Percentiles rank a stretch among this genome's conserved stretches.
Conservation (phyloP, 768 basidiomycete genomes). For the Mrakia gelida region DNA sequence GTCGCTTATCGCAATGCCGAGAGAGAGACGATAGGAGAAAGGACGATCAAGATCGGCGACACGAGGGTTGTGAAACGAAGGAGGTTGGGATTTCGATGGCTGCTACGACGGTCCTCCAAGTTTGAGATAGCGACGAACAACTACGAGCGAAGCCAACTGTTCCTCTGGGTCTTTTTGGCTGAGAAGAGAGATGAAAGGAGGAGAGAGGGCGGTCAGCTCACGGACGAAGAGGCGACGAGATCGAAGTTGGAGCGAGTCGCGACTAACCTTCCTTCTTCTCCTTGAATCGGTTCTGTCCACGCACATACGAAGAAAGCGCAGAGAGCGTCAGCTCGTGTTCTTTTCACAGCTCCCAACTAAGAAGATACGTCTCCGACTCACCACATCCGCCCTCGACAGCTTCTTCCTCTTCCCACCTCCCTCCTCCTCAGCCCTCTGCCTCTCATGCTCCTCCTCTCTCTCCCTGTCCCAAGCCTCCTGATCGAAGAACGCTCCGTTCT, state of each 20-base stretch:
- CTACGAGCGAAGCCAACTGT: conserved; percentile 17
- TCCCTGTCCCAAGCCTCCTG: conserved; percentile 28
- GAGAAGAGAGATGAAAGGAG: neutral
- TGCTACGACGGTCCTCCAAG: too few relatives aligned
- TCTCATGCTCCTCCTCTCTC: conserved; percentile 22
- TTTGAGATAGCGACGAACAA: neutral
- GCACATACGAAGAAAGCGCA: too few relatives aligned
- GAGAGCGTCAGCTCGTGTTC: neutral
- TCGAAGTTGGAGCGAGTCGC: neutral
- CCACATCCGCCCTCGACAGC: conserved; percentile 16
- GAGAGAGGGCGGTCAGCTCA: neutral
- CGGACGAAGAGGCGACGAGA: neutral
- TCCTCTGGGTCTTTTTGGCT: conserved; percentile 13
- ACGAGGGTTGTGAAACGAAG: neutral
- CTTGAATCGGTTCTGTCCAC: neutral
- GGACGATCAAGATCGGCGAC: too few relatives aligned
- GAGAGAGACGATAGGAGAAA: too few relatives aligned
- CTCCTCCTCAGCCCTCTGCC: conserved; percentile 3
- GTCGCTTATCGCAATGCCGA: too few relatives aligned
- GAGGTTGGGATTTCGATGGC: too few relatives aligned
- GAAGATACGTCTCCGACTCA: neutral
- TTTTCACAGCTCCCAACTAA: neutral
- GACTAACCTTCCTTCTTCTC: conserved; percentile 21
- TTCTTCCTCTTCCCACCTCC: conserved; percentile 24
- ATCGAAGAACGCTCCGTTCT: conserved; percentile 27